Percentiles rank a stretch among this genome's conserved stretches.
Evolutionary conservation across 768 basidiomycete species (phyloP).

Genomic region (Macrolepiota fuliginosa): DNA sequence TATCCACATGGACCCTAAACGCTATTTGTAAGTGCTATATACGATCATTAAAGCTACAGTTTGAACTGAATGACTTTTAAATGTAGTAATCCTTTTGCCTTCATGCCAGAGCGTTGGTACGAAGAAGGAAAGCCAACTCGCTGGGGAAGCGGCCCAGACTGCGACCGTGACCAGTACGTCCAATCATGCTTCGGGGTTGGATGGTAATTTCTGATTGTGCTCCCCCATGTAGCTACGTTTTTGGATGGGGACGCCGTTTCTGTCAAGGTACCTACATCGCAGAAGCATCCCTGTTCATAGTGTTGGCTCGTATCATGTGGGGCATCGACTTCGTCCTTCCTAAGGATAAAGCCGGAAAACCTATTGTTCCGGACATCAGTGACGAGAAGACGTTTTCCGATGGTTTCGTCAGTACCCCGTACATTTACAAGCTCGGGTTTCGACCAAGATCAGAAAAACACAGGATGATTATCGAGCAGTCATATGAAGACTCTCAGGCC

Average conservation of each 20-base stretch:
- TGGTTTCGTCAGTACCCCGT: slow-evolving; percentile 10
- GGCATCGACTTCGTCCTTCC: slow-evolving; percentile 9
- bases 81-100: slow-evolving; percentile 22
- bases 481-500: slow-evolving; percentile 9
- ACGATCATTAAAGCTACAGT: background rate
- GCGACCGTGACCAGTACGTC: slow-evolving; percentile 22
- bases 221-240: background rate
- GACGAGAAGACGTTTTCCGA: slow-evolving; percentile 11
- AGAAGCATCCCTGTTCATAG: slow-evolving; percentile 10
- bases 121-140: slow-evolving; percentile 16
- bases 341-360: slow-evolving; percentile 8
- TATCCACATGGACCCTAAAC: slow-evolving; percentile 23
- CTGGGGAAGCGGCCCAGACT: slow-evolving; percentile 23
- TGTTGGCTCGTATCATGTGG: slow-evolving; percentile 11
- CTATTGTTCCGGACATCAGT: slow-evolving; percentile 10
- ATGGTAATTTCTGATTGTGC: background rate
- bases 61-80: background rate
- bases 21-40: slow-evolving; percentile 17
- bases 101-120: slow-evolving; percentile 31
- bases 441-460: slow-evolving; percentile 5
- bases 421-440: slow-evolving; percentile 11
- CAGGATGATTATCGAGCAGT: slow-evolving; percentile 8
- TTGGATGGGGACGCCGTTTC: slow-evolving; percentile 12
- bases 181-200: background rate
- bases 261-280: slow-evolving; percentile 10